Conservation (phyloP, 2,329 filamentous ascomycete species). For the Botrytis tulipae region DNA sequence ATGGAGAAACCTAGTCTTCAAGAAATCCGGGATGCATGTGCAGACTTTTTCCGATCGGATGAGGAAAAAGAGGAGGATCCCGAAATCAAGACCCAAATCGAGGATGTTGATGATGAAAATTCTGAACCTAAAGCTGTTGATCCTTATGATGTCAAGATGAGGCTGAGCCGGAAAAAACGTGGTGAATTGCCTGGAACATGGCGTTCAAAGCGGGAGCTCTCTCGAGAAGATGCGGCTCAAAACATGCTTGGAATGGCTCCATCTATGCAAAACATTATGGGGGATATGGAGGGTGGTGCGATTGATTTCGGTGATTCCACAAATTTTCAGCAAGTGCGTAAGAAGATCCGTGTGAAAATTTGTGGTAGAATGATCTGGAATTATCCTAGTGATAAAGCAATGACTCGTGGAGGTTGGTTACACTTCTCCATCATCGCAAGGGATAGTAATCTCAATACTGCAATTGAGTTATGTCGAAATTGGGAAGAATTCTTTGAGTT, state of each 20-base stretch:
- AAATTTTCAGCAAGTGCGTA: conserved; percentile 39
- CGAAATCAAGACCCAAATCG: conserved; percentile 32
- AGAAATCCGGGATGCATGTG: conserved; percentile 51
- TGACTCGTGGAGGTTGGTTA: conserved; percentile 49
- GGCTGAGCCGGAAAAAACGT: background rate
- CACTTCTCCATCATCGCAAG: conserved; percentile 52
- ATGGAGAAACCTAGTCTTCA: conserved; percentile 49
- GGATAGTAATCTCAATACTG: conserved; percentile 46
- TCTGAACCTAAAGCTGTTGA: conserved; percentile 9
- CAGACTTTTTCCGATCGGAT: conserved; percentile 46
- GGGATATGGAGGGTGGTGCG: conserved; percentile 29
- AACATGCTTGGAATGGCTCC: conserved; percentile 34
- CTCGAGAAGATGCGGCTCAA: conserved; percentile 23
- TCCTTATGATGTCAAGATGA: conserved; percentile 14
- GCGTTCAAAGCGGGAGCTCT: conserved; percentile 32
- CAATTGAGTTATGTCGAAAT: conserved; percentile 48
- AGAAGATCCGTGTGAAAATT: conserved; percentile 44
- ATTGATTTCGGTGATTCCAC: conserved; percentile 40
- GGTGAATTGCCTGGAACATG: conserved; percentile 33
- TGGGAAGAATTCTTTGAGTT: conserved; percentile 52
- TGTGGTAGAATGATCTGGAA: conserved; percentile 52
- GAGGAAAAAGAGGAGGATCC: conserved; percentile 41
- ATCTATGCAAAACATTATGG: conserved; percentile 31
- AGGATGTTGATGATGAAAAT: background rate
- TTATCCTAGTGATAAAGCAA: conserved; percentile 48